Evolutionary conservation across 2,329 filamentous ascomycete species (phyloP).

Genomic region (Corynespora cassiicola): DNA sequence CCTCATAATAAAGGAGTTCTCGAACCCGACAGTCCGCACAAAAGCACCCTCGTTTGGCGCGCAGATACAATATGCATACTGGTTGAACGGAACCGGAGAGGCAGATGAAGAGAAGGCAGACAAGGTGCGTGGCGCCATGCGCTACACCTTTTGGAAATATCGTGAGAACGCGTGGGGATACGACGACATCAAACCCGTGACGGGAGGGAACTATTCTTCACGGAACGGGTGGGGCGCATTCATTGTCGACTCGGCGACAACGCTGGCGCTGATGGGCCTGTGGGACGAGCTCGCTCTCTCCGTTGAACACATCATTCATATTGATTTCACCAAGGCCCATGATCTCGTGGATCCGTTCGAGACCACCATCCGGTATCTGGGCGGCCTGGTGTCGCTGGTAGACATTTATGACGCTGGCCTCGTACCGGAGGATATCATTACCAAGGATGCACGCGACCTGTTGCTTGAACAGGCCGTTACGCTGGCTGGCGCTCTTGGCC

Average conservation of each 20-base stretch:
- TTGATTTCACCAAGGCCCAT: conserved; percentile 44
- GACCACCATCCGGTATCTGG: conserved; percentile 50
- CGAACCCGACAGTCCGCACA: conserved; percentile 33
- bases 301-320: conserved; percentile 46
- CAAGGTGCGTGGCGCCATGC: conserved; percentile 47
- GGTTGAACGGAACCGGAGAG: conserved; percentile 41
- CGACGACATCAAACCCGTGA: conserved; percentile 49
- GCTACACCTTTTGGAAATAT: conserved; percentile 49
- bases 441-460: conserved; percentile 34
- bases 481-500: conserved; percentile 45
- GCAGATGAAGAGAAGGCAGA: conserved; percentile 42
- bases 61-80: conserved; percentile 39
- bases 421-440: conserved; percentile 41
- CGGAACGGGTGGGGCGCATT: conserved; percentile 52
- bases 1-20: conserved; percentile 47
- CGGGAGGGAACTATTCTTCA: conserved; percentile 40
- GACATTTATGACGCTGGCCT: conserved; percentile 51
- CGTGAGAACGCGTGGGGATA: conserved; percentile 47
- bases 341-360: conserved; percentile 51
- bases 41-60: conserved; percentile 24
- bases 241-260: conserved; percentile 50
- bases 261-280: conserved; percentile 49
- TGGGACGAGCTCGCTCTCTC: conserved; percentile 50
- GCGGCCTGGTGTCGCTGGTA: conserved; percentile 46
- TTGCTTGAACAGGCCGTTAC: conserved; percentile 46